Evolutionary conservation across 257 asterid species (phyloP).

Genomic region (Solanum virginianum): DNA sequence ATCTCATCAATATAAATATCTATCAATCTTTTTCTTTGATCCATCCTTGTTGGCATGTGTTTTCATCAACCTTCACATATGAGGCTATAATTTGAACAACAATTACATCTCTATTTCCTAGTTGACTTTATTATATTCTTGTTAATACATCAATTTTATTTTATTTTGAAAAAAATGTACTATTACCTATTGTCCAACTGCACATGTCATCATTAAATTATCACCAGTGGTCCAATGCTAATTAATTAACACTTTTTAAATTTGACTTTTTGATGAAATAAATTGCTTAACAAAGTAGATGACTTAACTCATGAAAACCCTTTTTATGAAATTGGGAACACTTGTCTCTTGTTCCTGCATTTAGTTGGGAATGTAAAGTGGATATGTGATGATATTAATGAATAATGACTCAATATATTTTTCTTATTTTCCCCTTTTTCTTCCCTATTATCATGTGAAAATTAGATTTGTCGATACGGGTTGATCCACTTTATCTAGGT

Average conservation of each 20-base stretch:
- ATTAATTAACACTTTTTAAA: background rate
- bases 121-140: background rate
- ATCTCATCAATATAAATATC: background rate
- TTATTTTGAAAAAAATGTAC: background rate
- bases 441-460: background rate
- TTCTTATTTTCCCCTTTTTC: background rate
- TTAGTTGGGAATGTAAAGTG: background rate
- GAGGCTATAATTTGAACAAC: background rate
- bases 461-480: too few relatives aligned
- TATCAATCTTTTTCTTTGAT: background rate
- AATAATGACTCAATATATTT: background rate
- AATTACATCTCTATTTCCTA: background rate
- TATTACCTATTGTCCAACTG: background rate
- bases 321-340: background rate
- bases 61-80: background rate
- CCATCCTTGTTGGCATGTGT: background rate
- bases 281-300: slow-evolving; percentile 4
- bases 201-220: background rate
- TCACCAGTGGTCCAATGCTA: background rate
- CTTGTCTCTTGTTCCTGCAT: background rate
- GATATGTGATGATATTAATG: background rate
- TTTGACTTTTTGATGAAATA: slow-evolving; percentile 5
- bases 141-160: background rate
- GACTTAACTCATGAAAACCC: background rate
- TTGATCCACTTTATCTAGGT: too few relatives aligned